Base-by-base conservation (phyloP, 306 rosid species). In the Lablab purpureus region DNA sequence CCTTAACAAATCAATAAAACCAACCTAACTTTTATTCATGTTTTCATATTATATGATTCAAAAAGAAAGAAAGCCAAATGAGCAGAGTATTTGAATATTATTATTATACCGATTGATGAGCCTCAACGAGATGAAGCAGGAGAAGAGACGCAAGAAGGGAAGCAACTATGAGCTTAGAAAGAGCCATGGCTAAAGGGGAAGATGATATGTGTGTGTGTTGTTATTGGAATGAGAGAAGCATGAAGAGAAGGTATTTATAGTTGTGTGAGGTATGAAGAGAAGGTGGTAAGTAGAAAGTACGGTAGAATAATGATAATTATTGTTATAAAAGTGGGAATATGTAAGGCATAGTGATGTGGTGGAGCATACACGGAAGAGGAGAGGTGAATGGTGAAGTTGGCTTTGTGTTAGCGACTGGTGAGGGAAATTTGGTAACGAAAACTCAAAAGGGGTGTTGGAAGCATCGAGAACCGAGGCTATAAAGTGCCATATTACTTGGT, bases 191-290 rank as follows among this genome's bases (percentile, higher is more conserved):
- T 71, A 28, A 3, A 71, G 30, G 18, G 2, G 32, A 8, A 7
- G 23, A 8, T 5, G 2, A 22, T 49, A 7, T 7, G 43, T 18
- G 40, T 15, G 25, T 52, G 23, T 55, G 2, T 9, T 55, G 75
- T 45, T 74, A 64, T 81, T 43, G 71, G 81, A 75, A 72, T 40
- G 75, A 82, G 75, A 82, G 60, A 70, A 78, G 21, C 52, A 62
- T 28, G 59, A 46, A 67, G 76, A 49, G 65, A 15, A 2, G 2
- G 49, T 89, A 92, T 90, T 87, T 90, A 93, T 93, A 90, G 90
- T 30, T 28, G 30, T 67, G 23, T 45, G 40, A 17, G 36, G 60
- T 14, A 15, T 46, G 43, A 17, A 17, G 7, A 47, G 49, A 23
- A 73, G 67, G 55, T 23, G 68, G 37, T 27, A 63, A 34, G 5